Conservation (phyloP, 2,329 filamentous ascomycete species). For the Aspergillus arachidicola region DNA sequence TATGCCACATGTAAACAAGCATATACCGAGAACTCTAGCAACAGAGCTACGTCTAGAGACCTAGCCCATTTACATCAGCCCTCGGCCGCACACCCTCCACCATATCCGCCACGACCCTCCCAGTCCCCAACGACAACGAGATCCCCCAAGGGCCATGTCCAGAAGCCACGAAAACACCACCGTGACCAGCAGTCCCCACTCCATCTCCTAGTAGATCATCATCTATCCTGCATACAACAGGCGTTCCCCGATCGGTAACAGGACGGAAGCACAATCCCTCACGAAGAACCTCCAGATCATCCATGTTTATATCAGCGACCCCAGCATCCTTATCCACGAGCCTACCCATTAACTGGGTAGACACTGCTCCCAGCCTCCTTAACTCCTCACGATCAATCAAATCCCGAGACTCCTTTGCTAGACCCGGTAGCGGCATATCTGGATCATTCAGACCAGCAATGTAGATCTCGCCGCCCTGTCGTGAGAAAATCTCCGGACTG, state of each 20-base stretch:
- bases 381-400: conserved; percentile 48
- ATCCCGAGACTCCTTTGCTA: conserved; percentile 44
- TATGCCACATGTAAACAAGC: no score
- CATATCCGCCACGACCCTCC: conserved; percentile 71
- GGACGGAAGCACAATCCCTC: conserved; percentile 74
- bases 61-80: conserved; percentile 61
- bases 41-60: conserved; percentile 22
- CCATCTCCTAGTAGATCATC: conserved; percentile 60
- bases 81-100: conserved; percentile 61
- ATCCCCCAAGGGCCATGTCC: conserved; percentile 81
- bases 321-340: conserved; percentile 18
- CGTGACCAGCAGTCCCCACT: conserved; percentile 39
- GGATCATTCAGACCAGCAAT: conserved; percentile 70
- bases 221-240: conserved; percentile 62
- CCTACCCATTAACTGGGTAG: conserved; percentile 38
- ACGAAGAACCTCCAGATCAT: conserved; percentile 64
- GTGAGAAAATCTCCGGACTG: conserved; percentile 71
- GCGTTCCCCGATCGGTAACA: conserved; percentile 64
- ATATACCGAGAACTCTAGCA: background rate
- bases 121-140: conserved; percentile 66
- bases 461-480: conserved; percentile 69
- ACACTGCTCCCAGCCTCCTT: conserved; percentile 33
- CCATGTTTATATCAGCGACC: conserved; percentile 29
- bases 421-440: conserved; percentile 60
- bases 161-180: conserved; percentile 70